These are phyloP conservation scores for Neopestalotiopsis clavispora DNA, from an alignment of 2,329 filamentous ascomycete genomes.

Conservation along the genomic window DNA sequence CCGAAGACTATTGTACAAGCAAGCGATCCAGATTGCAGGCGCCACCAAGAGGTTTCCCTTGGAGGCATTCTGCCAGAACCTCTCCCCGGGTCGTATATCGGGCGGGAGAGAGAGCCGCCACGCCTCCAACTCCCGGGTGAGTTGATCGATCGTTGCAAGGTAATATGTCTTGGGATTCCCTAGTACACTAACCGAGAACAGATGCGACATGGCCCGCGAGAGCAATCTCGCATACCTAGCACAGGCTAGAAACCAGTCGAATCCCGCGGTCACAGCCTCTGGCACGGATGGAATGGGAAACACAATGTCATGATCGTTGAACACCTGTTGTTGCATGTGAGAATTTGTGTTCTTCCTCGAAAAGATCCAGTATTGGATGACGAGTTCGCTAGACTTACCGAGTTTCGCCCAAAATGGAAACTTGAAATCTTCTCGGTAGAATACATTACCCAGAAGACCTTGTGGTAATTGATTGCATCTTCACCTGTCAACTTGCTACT, in stretches of 20 bases:
- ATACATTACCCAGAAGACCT: constrained; percentile 26
- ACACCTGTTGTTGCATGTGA: constrained; percentile 23
- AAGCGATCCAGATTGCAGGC: constrained; percentile 26
- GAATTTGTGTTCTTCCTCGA: background rate
- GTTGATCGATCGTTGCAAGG: constrained; percentile 31
- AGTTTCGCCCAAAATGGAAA: constrained; percentile 34
- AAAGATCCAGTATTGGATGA: no score
- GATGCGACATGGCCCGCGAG: constrained; percentile 32
- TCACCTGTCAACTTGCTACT: constrained; percentile 24
- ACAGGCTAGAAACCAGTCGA: constrained; percentile 32
- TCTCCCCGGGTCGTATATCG: constrained; percentile 23
- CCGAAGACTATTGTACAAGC: constrained; percentile 34
- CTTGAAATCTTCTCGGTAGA: constrained; percentile 26
- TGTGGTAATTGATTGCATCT: constrained; percentile 28
- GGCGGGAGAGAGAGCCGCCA: constrained; percentile 35
- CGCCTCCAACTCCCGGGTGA: constrained; percentile 31
- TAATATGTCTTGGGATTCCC: constrained; percentile 30
- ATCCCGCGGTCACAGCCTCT: constrained; percentile 27
- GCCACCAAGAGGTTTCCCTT: constrained; percentile 9
- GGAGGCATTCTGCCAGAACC: constrained; percentile 18
- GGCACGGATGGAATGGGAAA: constrained; percentile 33
- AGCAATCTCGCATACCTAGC: constrained; percentile 33
- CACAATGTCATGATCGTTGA: constrained; percentile 37
- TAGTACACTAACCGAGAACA: constrained; percentile 35
- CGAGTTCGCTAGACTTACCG: constrained; percentile 22